Percentiles rank a stretch among this genome's conserved stretches.
phyloP scores from a whole-genome alignment of 371 early-diverging fungal species.

The Blakeslea trispora region DNA sequence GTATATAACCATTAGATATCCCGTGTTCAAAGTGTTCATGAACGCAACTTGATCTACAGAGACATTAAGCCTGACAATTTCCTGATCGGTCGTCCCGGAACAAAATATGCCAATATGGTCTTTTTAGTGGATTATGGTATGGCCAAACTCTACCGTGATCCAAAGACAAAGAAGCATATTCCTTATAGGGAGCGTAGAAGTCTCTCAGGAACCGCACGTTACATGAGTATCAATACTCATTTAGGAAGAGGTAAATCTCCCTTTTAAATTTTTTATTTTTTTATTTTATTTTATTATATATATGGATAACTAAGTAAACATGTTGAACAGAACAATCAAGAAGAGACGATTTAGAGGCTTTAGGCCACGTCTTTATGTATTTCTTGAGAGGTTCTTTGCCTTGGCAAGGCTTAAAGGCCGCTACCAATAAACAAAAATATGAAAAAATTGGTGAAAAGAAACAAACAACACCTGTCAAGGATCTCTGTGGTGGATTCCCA shows the following conservation, averaged over 20 bases:
- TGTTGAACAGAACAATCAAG: constrained; percentile 90
- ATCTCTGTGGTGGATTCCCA: constrained; percentile 84
- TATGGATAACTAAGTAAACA: too few relatives aligned
- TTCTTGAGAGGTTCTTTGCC: constrained; percentile 91
- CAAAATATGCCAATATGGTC: constrained; percentile 58
- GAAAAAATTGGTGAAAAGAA: constrained; percentile 93
- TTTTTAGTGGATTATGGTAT: constrained; percentile 94
- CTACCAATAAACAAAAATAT: constrained; percentile 93
- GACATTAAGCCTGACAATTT: constrained; percentile 99
- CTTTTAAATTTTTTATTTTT: not conserved
- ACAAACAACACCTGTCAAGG: constrained; percentile 72
- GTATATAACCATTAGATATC: constrained; percentile 10
- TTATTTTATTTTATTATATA: not conserved
- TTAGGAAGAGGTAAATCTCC: constrained; percentile 66
- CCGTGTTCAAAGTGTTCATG: constrained; percentile 94
- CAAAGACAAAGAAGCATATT: constrained; percentile 89
- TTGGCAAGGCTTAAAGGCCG: constrained; percentile 95
- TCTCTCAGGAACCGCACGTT: constrained; percentile 93
- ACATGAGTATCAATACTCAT: constrained; percentile 97
- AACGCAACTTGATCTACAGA: constrained; percentile 94
- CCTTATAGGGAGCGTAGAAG: constrained; percentile 88
- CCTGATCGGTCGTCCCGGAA: constrained; percentile 77
- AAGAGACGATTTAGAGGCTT: constrained; percentile 94
- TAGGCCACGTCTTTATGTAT: constrained; percentile 96
- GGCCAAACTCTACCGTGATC: constrained; percentile 90